phyloP scores from a whole-genome alignment of 371 early-diverging fungal genomes.

The Mucor sp. region DNA sequence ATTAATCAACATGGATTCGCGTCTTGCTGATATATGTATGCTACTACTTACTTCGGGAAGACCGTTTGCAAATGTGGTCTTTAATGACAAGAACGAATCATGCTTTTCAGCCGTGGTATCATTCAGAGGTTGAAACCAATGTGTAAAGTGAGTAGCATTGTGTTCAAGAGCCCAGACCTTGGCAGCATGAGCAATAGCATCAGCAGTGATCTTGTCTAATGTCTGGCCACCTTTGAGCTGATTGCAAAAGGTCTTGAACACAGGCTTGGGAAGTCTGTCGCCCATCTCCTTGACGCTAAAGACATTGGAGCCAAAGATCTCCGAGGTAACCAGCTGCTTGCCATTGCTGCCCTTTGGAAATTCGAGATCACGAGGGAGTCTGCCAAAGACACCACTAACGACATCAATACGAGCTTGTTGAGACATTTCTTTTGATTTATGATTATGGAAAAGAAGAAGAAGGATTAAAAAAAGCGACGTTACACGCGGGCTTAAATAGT shows the following conservation, averaged over 20 bases:
- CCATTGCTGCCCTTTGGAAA: conserved; percentile 73
- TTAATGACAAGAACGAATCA: conserved; percentile 93
- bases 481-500: background rate
- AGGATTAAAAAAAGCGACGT: conserved; percentile 7
- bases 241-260: conserved; percentile 86
- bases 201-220: conserved; percentile 90
- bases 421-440: conserved; percentile 22
- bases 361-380: conserved; percentile 61
- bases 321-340: conserved; percentile 73
- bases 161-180: conserved; percentile 96
- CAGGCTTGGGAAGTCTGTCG: conserved; percentile 90
- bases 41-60: conserved; percentile 78
- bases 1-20: background rate
- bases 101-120: conserved; percentile 99
- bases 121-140: conserved; percentile 99
- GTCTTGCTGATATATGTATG: background rate
- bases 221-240: conserved; percentile 85
- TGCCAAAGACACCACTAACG: conserved; percentile 48
- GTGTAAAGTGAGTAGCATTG: conserved; percentile 96
- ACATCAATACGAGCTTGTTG: conserved; percentile 53
- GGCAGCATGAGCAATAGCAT: conserved; percentile 97
- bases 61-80: conserved; percentile 69
- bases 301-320: conserved; percentile 91
- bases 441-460: conserved; percentile 1
- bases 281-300: conserved; percentile 88